A percentile compares a stretch with the other conserved stretches of the same genome.
Evolutionary conservation across 441 rosid genomes (phyloP).

Genomic region (Capsella rubella): DNA sequence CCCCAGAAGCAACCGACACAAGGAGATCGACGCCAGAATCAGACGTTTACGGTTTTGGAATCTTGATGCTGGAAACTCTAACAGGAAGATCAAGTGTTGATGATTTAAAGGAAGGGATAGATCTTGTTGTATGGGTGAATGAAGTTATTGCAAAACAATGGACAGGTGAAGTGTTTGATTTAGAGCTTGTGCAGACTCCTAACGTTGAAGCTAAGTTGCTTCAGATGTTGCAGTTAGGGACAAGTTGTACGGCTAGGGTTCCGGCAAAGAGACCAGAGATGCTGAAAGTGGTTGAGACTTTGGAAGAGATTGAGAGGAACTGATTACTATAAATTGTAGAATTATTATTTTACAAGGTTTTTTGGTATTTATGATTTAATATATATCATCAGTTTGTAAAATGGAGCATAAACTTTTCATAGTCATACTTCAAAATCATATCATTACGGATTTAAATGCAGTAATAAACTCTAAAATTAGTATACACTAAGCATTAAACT

Average conservation of each 20-base stretch:
- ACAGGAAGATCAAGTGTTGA: slow-evolving; percentile 37
- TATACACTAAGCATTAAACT: background rate
- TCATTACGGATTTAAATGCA: background rate
- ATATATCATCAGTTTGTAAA: background rate
- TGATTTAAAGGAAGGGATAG: background rate
- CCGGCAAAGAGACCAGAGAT: slow-evolving; percentile 38
- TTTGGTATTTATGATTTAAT: slow-evolving; percentile 2
- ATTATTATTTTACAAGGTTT: background rate
- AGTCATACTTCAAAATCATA: background rate
- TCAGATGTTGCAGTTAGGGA: slow-evolving; percentile 38
- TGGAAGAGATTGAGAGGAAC: slow-evolving; percentile 63
- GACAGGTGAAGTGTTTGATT: slow-evolving; percentile 48
- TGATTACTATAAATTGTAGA: slow-evolving; percentile 4
- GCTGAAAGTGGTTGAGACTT: slow-evolving; percentile 43
- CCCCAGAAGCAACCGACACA: slow-evolving; percentile 41
- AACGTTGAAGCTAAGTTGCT: slow-evolving; percentile 43
- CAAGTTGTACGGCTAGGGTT: slow-evolving; percentile 23
- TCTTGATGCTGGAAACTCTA: slow-evolving; percentile 41
- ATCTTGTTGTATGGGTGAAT: slow-evolving; percentile 49
- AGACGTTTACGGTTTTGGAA: slow-evolving; percentile 42
- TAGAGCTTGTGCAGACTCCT: slow-evolving; percentile 39
- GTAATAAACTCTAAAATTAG: background rate
- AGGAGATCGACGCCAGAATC: slow-evolving; percentile 41
- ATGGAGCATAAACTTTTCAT: background rate
- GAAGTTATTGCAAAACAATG: slow-evolving; percentile 36